These are phyloP conservation scores for Prunus campanulata DNA, from an alignment of 306 rosid genomes.

Conservation along the genomic window DNA sequence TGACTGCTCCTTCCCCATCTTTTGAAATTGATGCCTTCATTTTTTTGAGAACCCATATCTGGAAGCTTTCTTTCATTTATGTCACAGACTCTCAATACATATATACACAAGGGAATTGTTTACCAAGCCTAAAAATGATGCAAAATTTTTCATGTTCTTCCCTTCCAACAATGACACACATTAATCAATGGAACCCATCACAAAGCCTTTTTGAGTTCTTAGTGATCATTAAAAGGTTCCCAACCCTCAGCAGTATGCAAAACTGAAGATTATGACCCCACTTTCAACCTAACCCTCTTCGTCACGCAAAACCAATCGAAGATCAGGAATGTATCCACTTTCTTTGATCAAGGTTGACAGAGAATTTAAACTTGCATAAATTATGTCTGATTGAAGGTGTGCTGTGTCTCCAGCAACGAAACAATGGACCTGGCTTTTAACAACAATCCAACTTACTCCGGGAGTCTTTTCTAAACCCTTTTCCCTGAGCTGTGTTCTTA, in stretches of 20 bases:
- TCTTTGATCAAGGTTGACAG: constrained; percentile 32
- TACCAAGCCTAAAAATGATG: neutral
- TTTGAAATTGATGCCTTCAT: neutral
- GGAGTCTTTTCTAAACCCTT: constrained; percentile 40
- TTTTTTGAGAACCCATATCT: neutral
- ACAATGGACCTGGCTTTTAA: constrained; percentile 30
- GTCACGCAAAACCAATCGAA: constrained; percentile 14
- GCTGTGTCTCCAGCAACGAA: constrained; percentile 36
- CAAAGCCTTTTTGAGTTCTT: too few species aligned
- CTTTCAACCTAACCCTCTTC: constrained; percentile 19
- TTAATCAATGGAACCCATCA: too few species aligned
- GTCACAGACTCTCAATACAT: neutral
- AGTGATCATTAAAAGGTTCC: too few species aligned
- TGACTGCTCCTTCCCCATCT: neutral
- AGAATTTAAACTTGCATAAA: constrained; percentile 37
- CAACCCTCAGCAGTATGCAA: too few species aligned
- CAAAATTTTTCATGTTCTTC: neutral
- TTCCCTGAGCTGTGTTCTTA: constrained; percentile 38
- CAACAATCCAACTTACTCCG: constrained; percentile 45
- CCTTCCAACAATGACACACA: neutral
- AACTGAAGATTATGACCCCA: too few species aligned
- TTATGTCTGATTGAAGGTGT: constrained; percentile 31
- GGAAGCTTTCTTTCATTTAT: neutral
- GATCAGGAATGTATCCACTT: constrained; percentile 27
- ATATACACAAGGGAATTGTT: neutral